Base-by-base conservation (phyloP, 495 filamentous ascomycete genomes). In the Hyaloscypha finlandica region DNA sequence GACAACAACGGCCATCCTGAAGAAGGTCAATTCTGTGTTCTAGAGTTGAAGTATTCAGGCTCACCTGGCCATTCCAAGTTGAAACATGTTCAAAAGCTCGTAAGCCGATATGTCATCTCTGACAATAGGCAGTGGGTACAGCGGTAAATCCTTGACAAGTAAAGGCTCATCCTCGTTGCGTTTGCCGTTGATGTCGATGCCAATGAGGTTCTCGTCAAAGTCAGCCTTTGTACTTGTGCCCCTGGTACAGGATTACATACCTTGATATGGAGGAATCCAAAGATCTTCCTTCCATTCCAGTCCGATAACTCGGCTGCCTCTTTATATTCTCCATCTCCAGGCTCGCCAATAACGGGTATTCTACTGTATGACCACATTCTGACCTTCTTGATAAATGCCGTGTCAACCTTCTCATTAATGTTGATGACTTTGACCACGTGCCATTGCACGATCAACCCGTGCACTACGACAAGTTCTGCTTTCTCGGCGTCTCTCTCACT, bases 361-460 rank as follows among this genome's bases (percentile, higher is more conserved):
- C 70, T 68, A 42, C 68, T 73, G 30, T 68, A 68, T 29, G 70
- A 66, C 70, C 70, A 73, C n/a, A 35, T n/a, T 35, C 65, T 67
- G 60, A 73, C 53, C 37, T 65, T 73, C 25, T 59, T 56, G 39
- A 73, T 59, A 30, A 73, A 70, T 8, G 29, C 61, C 20, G 45
- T 33, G 35, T 67, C 61, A 30, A 73, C 65, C 39, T 11, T 16
- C 6, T 73, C 70, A 58, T 73, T 52, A 29, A 70, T 68, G 22
- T 66, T 37, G 22, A 73, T 51, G 1, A 64, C 65, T 61, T 65
- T 70, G 30, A 73, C 70, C 11, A 37, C 29, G 48, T 53, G 35
- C 70, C 70, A 73, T 20, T 55, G 56, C 8, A 68, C 64, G 59
- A 70, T 60, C 29, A 68, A 53, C 1, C 63, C 61, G 22, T 64